Percentiles rank a stretch among this genome's conserved stretches.
phyloP scores from a whole-genome alignment of 2,329 filamentous ascomycete species.

The Nothophoma quercina region DNA sequence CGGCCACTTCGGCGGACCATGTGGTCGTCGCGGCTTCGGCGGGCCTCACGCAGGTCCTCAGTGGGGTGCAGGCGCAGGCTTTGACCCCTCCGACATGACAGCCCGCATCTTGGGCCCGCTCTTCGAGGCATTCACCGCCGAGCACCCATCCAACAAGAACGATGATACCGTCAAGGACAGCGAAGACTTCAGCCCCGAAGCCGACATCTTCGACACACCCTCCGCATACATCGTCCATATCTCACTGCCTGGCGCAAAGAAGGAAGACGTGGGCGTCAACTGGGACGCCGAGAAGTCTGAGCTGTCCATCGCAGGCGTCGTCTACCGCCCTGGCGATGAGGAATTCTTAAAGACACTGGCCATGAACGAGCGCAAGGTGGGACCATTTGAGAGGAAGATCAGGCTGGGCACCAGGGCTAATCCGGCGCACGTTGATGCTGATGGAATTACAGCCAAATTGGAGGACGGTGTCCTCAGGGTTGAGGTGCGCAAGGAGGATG shows the following conservation, averaged over 20 bases:
- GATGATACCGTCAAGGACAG: conserved; percentile 24
- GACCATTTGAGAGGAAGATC: conserved; percentile 76
- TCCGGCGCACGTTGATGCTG: conserved; percentile 70
- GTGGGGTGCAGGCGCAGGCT: conserved; percentile 29
- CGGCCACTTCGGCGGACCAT: conserved; percentile 17
- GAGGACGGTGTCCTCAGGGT: conserved; percentile 79
- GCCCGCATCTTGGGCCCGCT: conserved; percentile 47
- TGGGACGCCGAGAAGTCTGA: conserved; percentile 74
- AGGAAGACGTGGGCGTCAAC: conserved; percentile 78
- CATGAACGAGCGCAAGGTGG: conserved; percentile 73
- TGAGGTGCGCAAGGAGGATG: conserved; percentile 74
- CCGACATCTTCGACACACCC: conserved; percentile 77
- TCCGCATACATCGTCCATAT: conserved; percentile 70
- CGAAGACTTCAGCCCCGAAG: conserved; percentile 66
- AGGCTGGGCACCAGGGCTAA: conserved; percentile 63
- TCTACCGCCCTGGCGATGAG: conserved; percentile 74
- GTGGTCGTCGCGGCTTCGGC: conserved; percentile 1
- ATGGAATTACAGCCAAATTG: conserved; percentile 75
- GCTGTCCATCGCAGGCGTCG: conserved; percentile 74
- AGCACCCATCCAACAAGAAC: conserved; percentile 19
- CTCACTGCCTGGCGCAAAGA: conserved; percentile 79
- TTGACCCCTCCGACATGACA: conserved; percentile 36
- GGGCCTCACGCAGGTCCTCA: no score
- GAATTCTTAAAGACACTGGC: conserved; percentile 71
- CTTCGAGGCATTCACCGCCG: conserved; percentile 41